Percentiles rank a stretch among this genome's conserved stretches.
Evolutionary conservation across 2,329 filamentous ascomycete genomes (phyloP).

Genomic region (Neopestalotiopsis clavispora): DNA sequence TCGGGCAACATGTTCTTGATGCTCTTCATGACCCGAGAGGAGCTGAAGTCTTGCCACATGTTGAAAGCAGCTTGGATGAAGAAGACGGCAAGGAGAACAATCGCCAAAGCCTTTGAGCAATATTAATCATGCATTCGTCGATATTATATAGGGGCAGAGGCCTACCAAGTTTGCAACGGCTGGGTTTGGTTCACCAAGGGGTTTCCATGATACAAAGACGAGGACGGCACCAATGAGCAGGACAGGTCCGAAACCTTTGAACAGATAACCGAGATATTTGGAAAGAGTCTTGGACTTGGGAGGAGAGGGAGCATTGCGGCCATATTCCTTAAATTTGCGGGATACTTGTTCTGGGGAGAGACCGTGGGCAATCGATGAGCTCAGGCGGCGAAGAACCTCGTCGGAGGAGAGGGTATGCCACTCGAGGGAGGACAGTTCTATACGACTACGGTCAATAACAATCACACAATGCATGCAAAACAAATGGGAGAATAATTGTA

Average conservation of each 20-base stretch:
- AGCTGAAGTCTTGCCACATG: constrained; percentile 77
- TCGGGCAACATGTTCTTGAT: constrained; percentile 84
- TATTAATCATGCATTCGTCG: constrained; percentile 4
- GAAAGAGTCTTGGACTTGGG: constrained; percentile 64
- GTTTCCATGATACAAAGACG: constrained; percentile 79
- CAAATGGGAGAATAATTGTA: background rate
- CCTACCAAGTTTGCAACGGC: constrained; percentile 64
- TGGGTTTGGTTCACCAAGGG: constrained; percentile 70
- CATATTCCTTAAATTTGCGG: constrained; percentile 62
- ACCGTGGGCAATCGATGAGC: constrained; percentile 59
- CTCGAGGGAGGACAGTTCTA: constrained; percentile 67
- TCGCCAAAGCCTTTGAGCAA: constrained; percentile 61
- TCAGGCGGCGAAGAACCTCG: constrained; percentile 64
- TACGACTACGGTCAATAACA: constrained; percentile 23
- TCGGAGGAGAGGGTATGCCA: constrained; percentile 67
- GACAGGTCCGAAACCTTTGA: constrained; percentile 77
- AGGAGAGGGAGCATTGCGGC: constrained; percentile 69
- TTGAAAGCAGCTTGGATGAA: constrained; percentile 73
- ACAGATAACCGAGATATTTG: constrained; percentile 72
- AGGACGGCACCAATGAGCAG: constrained; percentile 71
- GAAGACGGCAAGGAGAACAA: constrained; percentile 74
- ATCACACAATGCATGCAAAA: background rate
- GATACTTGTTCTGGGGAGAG: constrained; percentile 63
- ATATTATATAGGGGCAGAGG: background rate
- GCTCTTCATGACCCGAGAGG: constrained; percentile 76